A percentile compares a stretch with the other conserved stretches of the same genome.
Evolutionary conservation across 2,329 filamentous ascomycete species (phyloP).

Genomic region (Westerdykella ornata): DNA sequence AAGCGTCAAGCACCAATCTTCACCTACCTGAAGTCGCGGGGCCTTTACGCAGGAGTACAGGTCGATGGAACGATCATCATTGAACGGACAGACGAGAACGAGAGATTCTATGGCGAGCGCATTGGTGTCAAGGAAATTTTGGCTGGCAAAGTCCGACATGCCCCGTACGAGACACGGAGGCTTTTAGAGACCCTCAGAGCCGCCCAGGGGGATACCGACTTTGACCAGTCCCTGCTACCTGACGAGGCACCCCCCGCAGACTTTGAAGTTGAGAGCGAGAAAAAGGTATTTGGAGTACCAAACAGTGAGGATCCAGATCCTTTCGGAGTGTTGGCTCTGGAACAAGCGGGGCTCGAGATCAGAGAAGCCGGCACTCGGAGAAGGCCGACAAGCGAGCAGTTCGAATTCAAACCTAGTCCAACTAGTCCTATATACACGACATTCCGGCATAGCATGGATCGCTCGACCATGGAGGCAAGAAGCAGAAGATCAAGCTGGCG

Average conservation of each 20-base stretch:
- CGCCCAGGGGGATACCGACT: constrained; percentile 74
- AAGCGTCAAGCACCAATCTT: constrained; percentile 66
- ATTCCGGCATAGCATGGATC: constrained; percentile 64
- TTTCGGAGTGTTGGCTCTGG: constrained; percentile 83
- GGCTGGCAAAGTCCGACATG: constrained; percentile 52
- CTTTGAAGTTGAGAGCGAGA: constrained; percentile 48
- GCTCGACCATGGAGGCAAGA: constrained; percentile 48
- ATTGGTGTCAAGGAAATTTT: constrained; percentile 58
- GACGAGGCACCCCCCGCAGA: constrained; percentile 72
- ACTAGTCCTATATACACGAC: constrained; percentile 62
- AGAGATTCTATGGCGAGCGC: constrained; percentile 69
- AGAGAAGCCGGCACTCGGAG: constrained; percentile 76
- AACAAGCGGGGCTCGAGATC: constrained; percentile 83
- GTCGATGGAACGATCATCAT: constrained; percentile 83
- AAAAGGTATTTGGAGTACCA: constrained; percentile 66
- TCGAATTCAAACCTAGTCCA: constrained; percentile 73
- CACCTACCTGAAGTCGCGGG: constrained; percentile 83
- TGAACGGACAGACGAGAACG: constrained; percentile 81
- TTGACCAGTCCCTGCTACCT: constrained; percentile 62
- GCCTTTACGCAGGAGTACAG: constrained; percentile 80
- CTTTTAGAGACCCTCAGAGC: constrained; percentile 80
- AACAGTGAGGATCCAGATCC: constrained; percentile 79
- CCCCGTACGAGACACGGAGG: constrained; percentile 51
- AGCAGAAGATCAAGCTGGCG: constrained; percentile 61
- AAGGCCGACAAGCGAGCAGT: constrained; percentile 68